Evolutionary conservation across 78 protist genomes (phyloP), one percentile per base, ranked within the genome.

Genomic region (Guillardia theta): DNA sequence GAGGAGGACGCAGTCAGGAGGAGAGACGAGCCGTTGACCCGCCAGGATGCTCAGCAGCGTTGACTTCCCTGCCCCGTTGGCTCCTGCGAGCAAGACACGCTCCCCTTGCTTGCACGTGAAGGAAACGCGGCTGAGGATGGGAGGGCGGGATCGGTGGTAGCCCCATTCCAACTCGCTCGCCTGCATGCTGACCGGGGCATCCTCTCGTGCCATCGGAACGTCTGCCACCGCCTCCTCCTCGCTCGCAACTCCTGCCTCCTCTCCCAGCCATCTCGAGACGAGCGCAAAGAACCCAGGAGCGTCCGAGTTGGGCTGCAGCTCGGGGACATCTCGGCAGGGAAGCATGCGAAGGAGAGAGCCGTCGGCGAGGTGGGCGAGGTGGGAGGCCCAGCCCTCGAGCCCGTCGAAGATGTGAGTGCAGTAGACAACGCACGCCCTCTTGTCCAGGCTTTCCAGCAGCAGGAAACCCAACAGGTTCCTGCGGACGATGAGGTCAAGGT

Each of bases 351-450:
- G n/a, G 90, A 92, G 0, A 24, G 41, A 1, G 15, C 83, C 62
- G 24, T 21, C 78, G 36, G 43, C 54, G 6, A 92, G 4, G 10
- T 58, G 94, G 36, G 48, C 83, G 37, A 41, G n/a, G 8, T 54
- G 33, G 44, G 96, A 83, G 44, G 94, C 93, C 97, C 97, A 95
- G 48, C 94, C 95, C n/a, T 93, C 95, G 21, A 95, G 43, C 45
- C 97, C 97, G 43, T 95, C 97, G 37, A 95, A 94, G 77, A 95
- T 94, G 95, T 95, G 97, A 10, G 97, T 94, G 47, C 95, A 88
- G 93, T 83, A 94, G 47, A 95, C 9, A 21, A 93, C 90, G 15
- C 90, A 54, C 43, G 48, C 94, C 36, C 58, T 58, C 41, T 77
- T 76, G 12, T 0, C 39, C 77, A 41, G 92, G 41, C 53, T 21